These are phyloP conservation scores for Trametes versicolor DNA, from an alignment of 1,284 basidiomycete genomes.

Conservation along the genomic window DNA sequence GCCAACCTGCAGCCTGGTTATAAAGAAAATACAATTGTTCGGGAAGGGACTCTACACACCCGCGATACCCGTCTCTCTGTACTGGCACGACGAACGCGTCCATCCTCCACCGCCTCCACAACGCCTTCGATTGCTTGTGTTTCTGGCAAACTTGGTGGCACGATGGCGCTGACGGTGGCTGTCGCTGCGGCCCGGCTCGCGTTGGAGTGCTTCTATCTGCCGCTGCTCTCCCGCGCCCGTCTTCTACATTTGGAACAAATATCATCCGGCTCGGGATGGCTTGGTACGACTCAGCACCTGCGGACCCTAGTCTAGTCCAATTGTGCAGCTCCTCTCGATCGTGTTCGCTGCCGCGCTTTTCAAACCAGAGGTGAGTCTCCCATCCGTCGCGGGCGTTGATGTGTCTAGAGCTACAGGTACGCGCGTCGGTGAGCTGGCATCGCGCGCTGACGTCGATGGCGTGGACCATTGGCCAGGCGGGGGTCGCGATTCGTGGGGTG, in stretches of 20 bases:
- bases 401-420: not conserved
- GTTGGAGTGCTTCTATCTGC: constrained; percentile 9
- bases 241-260: constrained; percentile 6
- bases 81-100: not conserved
- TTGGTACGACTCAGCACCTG: not conserved
- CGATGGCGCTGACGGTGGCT: constrained; percentile 1
- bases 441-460: not conserved
- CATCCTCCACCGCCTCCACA: not conserved
- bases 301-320: constrained; percentile 9
- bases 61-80: not conserved
- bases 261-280: constrained; percentile 18
- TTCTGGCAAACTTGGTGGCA: not conserved
- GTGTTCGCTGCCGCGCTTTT: not conserved
- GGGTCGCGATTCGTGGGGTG: not conserved
- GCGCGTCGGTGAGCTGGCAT: not conserved
- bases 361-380: constrained; percentile 1
- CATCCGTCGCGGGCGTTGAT: constrained; percentile 1
- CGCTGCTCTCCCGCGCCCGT: constrained; percentile 14
- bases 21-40: constrained; percentile 4
- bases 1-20: constrained; percentile 10
- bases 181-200: not conserved
- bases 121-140: not conserved
- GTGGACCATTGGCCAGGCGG: not conserved
- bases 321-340: not conserved
- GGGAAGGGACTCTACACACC: not conserved